Evolutionary conservation across 176 grass and related monocot species (phyloP), one percentile per base, ranked within the genome.

Genomic region (Tillandsia leiboldiana): DNA sequence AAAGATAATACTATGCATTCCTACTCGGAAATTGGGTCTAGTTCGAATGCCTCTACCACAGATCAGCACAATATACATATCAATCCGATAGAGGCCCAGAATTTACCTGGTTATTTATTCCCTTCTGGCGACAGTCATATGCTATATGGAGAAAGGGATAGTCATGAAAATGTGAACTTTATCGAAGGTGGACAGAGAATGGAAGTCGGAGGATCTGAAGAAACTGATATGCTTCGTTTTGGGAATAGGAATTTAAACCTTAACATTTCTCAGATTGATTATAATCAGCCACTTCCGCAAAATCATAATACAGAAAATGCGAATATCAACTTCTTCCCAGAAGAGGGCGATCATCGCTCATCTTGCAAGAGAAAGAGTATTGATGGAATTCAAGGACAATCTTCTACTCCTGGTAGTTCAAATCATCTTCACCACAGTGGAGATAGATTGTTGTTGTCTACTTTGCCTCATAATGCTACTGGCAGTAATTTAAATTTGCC

Each of bases 11-110:
- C 67, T 15, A 75, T 87, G 76, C 76, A 79, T 24, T 83, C 84
- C 69, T 87, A 79, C 29, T 79, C 84, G 3, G 84, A 87, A 75
- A 79, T 87, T 87, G 75, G 80, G 71, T 87, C 84, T 65, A 79
- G 80, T 79, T 83, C 84, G 26, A 87, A 26, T 50, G 79, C 56
- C 50, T 53, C 80, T 51, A 68, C 42, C 0, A 17, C 75, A 3
- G 84, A 87, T 69, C 80, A 79, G 65, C 80, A 83, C 54, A 76
- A 79, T 72, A 79, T 83, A 48, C 76, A 79, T 49, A 75, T 76
- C 0, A 29, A 79, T 47, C 12, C 52, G 22, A 68, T 87, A 48
- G 80, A 83, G 54, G 67, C 64, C 52, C 80, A 83, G 68, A 66
- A 47, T 54, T 87, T 68, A 29, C 76, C 75, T 3, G 71, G 79